Evolutionary conservation across 331 rosid species (phyloP).

Genomic region (Quercus phellos): DNA sequence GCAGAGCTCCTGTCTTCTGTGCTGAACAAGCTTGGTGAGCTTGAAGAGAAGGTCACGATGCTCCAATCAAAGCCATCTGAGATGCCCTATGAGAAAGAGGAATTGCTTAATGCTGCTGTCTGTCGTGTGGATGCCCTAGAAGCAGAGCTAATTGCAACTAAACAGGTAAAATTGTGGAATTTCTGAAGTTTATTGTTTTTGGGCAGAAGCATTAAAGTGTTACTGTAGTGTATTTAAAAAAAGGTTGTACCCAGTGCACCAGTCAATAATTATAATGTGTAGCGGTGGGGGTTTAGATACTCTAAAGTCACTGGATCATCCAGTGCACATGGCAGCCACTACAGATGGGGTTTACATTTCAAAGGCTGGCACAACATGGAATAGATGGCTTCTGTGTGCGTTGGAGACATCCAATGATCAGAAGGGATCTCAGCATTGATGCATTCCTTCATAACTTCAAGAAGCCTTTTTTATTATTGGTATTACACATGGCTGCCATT

Average conservation of each 20-base stretch:
- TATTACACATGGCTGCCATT: too few relatives aligned
- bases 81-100: constrained; percentile 91
- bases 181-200: neutral
- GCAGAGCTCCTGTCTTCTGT: constrained; percentile 52
- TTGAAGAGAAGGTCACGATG: constrained; percentile 74
- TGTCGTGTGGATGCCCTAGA: constrained; percentile 96
- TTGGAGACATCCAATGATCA: neutral
- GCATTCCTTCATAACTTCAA: neutral
- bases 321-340: neutral
- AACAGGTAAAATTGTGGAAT: constrained; percentile 51
- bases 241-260: too few relatives aligned
- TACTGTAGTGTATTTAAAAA: neutral
- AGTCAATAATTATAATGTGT: neutral
- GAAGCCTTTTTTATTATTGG: too few relatives aligned
- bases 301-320: neutral
- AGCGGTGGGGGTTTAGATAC: neutral
- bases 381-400: neutral
- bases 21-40: constrained; percentile 68
- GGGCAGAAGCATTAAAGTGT: neutral
- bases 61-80: constrained; percentile 88
- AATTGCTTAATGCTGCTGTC: constrained; percentile 95
- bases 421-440: neutral
- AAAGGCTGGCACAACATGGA: neutral
- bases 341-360: neutral
- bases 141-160: constrained; percentile 92